phyloP scores from a whole-genome alignment of 1,139 yeast genomes.

The Torulaspora globosa region DNA sequence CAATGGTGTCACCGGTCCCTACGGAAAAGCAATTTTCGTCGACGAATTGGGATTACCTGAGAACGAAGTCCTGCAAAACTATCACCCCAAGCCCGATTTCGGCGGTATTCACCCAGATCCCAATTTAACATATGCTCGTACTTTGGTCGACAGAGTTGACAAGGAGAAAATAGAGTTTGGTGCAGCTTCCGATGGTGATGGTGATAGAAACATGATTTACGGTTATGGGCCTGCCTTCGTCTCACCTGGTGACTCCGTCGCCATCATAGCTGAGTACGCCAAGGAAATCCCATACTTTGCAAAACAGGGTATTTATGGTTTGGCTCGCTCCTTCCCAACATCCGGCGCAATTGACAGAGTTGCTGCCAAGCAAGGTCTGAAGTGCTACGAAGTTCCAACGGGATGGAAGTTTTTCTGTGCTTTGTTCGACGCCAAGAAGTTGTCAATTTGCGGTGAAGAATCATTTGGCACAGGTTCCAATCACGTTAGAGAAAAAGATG shows the following conservation, averaged over 20 bases:
- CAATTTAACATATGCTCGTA: conserved; percentile 87
- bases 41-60: conserved; percentile 77
- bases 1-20: conserved; percentile 97
- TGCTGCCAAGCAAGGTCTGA: conserved; percentile 69
- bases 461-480: conserved; percentile 97
- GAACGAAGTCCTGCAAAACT: conserved; percentile 67
- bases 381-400: conserved; percentile 92
- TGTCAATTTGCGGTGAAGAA: conserved; percentile 97
- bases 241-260: conserved; percentile 97
- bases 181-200: conserved; percentile 98
- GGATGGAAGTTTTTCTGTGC: conserved; percentile 99
- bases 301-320: conserved; percentile 80
- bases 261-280: conserved; percentile 93
- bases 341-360: conserved; percentile 91
- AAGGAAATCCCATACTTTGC: conserved; percentile 81
- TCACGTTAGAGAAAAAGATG: conserved; percentile 96
- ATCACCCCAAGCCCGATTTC: conserved; percentile 75
- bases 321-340: conserved; percentile 99
- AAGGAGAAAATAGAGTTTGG: conserved; percentile 80
- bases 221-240: conserved; percentile 91
- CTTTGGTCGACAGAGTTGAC: conserved; percentile 83
- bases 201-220: conserved; percentile 97
- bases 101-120: conserved; percentile 99
- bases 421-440: conserved; percentile 83
- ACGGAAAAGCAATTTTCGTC: conserved; percentile 78